These are phyloP conservation scores for Akanthomyces dipterigenus DNA, from an alignment of 2,329 filamentous ascomycete species.

Conservation along the genomic window DNA sequence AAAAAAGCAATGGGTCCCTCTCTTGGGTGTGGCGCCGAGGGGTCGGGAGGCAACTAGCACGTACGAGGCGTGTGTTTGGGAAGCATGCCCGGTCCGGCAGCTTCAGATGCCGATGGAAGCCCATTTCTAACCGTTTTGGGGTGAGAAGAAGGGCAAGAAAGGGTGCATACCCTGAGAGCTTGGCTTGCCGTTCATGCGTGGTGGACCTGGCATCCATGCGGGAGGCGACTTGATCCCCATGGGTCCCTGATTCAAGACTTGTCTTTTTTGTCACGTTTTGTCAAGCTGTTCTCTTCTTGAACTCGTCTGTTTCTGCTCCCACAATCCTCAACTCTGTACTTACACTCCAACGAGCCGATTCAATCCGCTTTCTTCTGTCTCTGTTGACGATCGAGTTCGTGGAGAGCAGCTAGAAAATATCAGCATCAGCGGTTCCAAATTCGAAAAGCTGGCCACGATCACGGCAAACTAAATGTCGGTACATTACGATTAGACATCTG, in stretches of 20 bases:
- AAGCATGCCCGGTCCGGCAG: neutral
- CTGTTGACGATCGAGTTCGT: neutral
- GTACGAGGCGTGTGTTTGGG: conserved; percentile 2
- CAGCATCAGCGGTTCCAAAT: neutral
- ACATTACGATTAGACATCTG: conserved; percentile 5
- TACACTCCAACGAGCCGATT: neutral
- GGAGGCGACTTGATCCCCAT: neutral
- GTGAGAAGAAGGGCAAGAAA: neutral
- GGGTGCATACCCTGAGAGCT: neutral
- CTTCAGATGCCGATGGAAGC: neutral
- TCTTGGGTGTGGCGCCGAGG: neutral
- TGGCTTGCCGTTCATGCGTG: conserved; percentile 10
- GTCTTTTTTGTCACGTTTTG: conserved; percentile 1
- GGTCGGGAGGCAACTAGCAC: neutral
- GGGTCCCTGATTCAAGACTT: conserved; percentile 7
- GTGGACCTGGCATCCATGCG: neutral
- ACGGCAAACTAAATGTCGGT: neutral
- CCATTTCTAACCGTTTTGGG: neutral
- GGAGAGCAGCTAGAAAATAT: neutral
- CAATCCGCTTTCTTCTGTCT: neutral
- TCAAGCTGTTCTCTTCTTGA: neutral
- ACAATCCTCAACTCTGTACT: neutral
- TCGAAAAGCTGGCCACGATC: neutral
- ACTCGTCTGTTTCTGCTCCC: neutral
- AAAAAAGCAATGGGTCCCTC: neutral